Conservation (phyloP, 768 basidiomycete genomes). For the Boletus huronensis region DNA sequence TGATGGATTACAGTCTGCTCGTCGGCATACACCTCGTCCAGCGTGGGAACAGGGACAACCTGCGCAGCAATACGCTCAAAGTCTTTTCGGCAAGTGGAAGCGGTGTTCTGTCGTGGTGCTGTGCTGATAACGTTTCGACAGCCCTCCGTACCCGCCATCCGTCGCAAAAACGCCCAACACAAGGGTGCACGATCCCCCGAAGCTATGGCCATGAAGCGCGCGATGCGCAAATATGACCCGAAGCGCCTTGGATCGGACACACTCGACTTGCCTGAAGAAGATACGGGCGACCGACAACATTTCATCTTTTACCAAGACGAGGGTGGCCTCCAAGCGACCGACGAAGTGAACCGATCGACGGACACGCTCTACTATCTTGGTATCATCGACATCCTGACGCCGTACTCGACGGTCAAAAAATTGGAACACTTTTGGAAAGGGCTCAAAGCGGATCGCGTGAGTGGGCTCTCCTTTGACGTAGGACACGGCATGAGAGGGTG, state of each 20-base stretch:
- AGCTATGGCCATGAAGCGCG: conserved; percentile 80
- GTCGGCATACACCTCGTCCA: conserved; percentile 92
- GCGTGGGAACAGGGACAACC: conserved; percentile 87
- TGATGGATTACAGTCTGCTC: conserved; percentile 97
- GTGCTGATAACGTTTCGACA: conserved; percentile 25
- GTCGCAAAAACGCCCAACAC: conserved; percentile 56
- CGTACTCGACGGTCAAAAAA: conserved; percentile 74
- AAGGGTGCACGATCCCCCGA: conserved; percentile 62
- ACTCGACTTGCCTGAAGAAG: conserved; percentile 58
- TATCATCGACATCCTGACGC: conserved; percentile 95
- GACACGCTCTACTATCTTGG: conserved; percentile 91
- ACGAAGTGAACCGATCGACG: conserved; percentile 71
- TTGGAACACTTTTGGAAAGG: conserved; percentile 93
- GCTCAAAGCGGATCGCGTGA: conserved; percentile 76
- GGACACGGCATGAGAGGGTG: not conserved
- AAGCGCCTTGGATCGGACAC: conserved; percentile 56
- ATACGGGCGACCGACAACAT: conserved; percentile 54
- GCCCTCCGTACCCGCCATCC: conserved; percentile 68
- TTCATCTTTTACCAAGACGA: conserved; percentile 98
- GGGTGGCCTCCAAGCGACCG: conserved; percentile 86
- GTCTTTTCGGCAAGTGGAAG: conserved; percentile 76
- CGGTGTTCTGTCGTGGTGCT: not conserved
- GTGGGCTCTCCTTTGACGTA: conserved; percentile 30
- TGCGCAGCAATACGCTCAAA: conserved; percentile 85
- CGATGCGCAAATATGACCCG: conserved; percentile 79